phyloP scores from a whole-genome alignment of 345 rosid species.

The Eucalyptus rudis region DNA sequence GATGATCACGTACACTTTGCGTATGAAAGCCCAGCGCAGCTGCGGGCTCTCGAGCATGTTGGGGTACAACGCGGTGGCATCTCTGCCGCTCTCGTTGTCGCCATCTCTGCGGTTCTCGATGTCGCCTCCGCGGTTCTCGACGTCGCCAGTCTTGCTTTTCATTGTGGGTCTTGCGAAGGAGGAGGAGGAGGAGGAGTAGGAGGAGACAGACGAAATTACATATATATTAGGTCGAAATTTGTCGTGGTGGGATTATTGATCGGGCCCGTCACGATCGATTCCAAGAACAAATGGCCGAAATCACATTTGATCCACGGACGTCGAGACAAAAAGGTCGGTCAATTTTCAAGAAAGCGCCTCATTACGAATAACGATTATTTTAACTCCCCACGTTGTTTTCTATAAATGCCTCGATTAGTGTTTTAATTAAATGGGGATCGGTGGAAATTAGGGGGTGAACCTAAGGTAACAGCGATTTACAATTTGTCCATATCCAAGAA shows the following conservation, averaged over 20 bases:
- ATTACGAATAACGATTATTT: neutral
- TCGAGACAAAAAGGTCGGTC: neutral
- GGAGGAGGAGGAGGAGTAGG: too few relatives aligned
- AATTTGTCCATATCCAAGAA: neutral
- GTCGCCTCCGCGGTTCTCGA: neutral
- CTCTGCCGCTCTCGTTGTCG: neutral
- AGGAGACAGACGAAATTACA: neutral
- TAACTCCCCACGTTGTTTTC: neutral
- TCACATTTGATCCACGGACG: neutral
- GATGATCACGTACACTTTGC: constrained; percentile 44
- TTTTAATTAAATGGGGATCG: neutral
- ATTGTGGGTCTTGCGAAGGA: neutral
- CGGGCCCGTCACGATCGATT: neutral
- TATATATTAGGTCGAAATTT: neutral
- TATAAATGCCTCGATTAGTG: neutral
- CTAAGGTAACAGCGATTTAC: neutral
- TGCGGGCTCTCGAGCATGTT: constrained; percentile 23
- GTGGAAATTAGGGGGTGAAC: neutral
- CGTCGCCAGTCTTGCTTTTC: neutral
- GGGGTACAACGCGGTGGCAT: neutral
- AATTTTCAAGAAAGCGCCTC: neutral
- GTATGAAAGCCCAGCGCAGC: constrained; percentile 61
- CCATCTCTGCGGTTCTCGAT: neutral
- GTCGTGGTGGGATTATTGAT: neutral
- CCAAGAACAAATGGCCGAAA: neutral